Base-by-base conservation (phyloP, 345 rosid genomes). In the Moricandia arvensis region DNA sequence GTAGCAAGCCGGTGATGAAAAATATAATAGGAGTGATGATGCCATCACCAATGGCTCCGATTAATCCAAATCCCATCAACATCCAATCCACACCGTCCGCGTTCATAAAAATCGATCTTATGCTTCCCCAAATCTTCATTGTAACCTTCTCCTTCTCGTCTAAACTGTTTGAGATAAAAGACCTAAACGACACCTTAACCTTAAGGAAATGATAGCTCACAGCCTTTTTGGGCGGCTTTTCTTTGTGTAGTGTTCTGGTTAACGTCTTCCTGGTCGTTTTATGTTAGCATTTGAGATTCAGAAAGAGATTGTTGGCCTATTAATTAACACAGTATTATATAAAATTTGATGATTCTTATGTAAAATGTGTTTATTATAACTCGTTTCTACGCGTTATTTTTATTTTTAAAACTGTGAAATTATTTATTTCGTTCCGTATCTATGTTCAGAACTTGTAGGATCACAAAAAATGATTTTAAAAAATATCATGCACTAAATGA, bases 21-120 rank as follows among this genome's bases (percentile, higher is more conserved):
- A 85, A 41, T 26, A 27, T 6, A 34, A 8, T 33, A 62, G 96
- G 96, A 1, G 87, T 82, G n/a, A 77, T 72, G 62, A 87, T 81
- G n/a, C 93, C 97, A 76, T 90, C 92, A 37, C 90, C 88, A 1
- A 87, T 13, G 18, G 94, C 82, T 54, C 96, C 94, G 64, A 90
- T 66, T 71, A 83, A 71, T 8, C 94, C 97, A 0, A 92, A 68
- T 51, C 77, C 73, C 96, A 90, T 90, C 76, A 90, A 63, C 47
- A 81, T 38, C 87, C 33, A 73, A 71, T 92, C 92, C 2, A 78
- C 79, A 15, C 82, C 70, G 55, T 90, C 90, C 4, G 92, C 90
- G 65, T 87, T 88, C 87, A 85, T 86, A 70, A 92, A 88, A 61
- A 85, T 85, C 24, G 89, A 82, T 15, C 80, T 71, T 10, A 87